These are phyloP conservation scores for Nicotiana undulata DNA, from an alignment of 257 asterid genomes.

Conservation along the genomic window DNA sequence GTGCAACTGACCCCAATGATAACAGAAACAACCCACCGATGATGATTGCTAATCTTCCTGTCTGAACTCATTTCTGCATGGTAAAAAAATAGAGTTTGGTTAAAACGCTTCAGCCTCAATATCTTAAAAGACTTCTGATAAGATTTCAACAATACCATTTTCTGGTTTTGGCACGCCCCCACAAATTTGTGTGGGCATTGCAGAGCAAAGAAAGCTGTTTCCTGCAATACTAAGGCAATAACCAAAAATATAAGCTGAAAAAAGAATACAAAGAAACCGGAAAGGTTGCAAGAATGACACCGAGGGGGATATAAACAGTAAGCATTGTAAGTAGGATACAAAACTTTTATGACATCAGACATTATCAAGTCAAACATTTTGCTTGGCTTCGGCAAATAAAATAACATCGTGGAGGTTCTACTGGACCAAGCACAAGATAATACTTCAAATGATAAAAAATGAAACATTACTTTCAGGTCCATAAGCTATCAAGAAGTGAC, in stretches of 20 bases:
- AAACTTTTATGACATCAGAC: not conserved
- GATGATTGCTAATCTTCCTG: constrained; percentile 37
- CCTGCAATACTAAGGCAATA: constrained; percentile 67
- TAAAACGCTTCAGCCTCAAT: not conserved
- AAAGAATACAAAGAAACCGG: not conserved
- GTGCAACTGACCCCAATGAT: constrained; percentile 52
- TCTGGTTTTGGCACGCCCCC: constrained; percentile 41
- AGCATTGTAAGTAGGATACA: not conserved
- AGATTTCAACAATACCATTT: constrained; percentile 42
- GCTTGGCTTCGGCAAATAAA: not conserved
- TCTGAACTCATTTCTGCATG: constrained; percentile 46
- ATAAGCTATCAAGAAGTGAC: not conserved
- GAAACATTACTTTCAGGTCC: not conserved
- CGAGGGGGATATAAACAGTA: not conserved
- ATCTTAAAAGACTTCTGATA: not conserved
- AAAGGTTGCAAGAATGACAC: not conserved
- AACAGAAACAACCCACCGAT: constrained; percentile 40
- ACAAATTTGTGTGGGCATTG: constrained; percentile 51
- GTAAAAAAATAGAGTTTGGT: not conserved
- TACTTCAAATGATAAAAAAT: not conserved
- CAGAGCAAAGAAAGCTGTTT: constrained; percentile 65
- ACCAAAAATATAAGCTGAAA: constrained; percentile 8
- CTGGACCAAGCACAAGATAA: not conserved
- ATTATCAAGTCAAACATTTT: not conserved
- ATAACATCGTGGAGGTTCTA: not conserved